Evolutionary conservation across 371 early-diverging fungal genomes (phyloP).

Genomic region (Circinella minor): DNA sequence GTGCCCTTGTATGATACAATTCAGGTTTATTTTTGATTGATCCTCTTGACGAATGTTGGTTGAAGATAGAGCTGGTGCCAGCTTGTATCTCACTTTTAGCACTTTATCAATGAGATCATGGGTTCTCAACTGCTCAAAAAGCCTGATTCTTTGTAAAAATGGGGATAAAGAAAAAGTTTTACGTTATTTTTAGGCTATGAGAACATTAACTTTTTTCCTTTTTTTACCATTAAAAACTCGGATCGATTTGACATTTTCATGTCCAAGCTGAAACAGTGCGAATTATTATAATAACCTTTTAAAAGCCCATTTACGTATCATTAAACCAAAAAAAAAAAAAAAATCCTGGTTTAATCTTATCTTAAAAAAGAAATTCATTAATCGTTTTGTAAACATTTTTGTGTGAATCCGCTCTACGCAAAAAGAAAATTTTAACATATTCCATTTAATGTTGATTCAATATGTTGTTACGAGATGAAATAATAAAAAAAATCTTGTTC

Average conservation of each 20-base stretch:
- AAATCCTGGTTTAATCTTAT: not conserved
- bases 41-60: not conserved
- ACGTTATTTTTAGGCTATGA: too few species aligned
- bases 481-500: not conserved
- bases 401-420: not conserved
- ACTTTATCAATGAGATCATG: conserved; percentile 4
- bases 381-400: not conserved
- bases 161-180: too few species aligned
- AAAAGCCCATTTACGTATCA: too few species aligned
- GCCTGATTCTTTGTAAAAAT: too few species aligned
- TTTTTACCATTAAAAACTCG: not conserved
- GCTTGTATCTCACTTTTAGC: not conserved
- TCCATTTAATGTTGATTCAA: conserved; percentile 3
- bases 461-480: conserved; percentile 5
- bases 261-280: conserved; percentile 4
- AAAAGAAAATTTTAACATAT: not conserved
- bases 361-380: not conserved
- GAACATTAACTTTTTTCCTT: not conserved
- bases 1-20: conserved; percentile 11
- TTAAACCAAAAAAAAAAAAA: not conserved
- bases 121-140: not conserved
- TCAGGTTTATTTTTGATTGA: conserved; percentile 4
- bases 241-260: conserved; percentile 7
- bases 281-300: too few species aligned
- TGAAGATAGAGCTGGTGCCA: not conserved